Percentiles rank a stretch among this genome's conserved stretches.
phyloP scores from a whole-genome alignment of 1,139 yeast genomes.

The Kluyveromyces sp. region DNA sequence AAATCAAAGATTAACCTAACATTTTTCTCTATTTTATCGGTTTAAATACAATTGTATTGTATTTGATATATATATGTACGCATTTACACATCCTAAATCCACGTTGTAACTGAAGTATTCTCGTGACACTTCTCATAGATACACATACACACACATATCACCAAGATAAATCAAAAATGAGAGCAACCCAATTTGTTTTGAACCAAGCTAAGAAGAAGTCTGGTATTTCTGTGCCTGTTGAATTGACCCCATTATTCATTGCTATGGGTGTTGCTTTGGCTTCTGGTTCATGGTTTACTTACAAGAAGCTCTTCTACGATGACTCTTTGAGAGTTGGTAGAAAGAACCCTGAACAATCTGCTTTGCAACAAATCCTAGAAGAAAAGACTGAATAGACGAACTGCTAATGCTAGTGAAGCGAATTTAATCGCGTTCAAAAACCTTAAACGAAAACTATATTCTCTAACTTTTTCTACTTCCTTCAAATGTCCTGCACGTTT shows the following conservation, averaged over 20 bases:
- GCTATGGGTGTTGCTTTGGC: constrained; percentile 58
- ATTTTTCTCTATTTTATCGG: neutral
- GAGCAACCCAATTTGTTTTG: constrained; percentile 36
- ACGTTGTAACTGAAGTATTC: too few relatives aligned
- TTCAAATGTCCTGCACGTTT: too few relatives aligned
- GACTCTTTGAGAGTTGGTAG: constrained; percentile 62
- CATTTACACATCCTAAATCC: too few relatives aligned
- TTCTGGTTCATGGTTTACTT: constrained; percentile 62
- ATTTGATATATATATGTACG: too few relatives aligned
- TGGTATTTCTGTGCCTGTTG: constrained; percentile 50
- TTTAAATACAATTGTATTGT: too few relatives aligned
- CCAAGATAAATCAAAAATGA: constrained; percentile 17
- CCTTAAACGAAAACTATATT: too few relatives aligned
- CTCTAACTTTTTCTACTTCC: too few relatives aligned
- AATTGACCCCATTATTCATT: constrained; percentile 63
- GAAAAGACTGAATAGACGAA: neutral
- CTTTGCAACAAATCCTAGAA: constrained; percentile 51
- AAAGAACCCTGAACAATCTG: constrained; percentile 45
- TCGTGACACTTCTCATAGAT: neutral
- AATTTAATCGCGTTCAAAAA: neutral
- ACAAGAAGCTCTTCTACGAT: constrained; percentile 65
- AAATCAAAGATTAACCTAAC: too few relatives aligned
- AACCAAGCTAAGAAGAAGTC: constrained; percentile 35
- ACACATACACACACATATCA: neutral
- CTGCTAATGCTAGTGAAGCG: neutral